Evolutionary conservation across 495 filamentous ascomycete genomes (phyloP).

Genomic region (Pseudoneurospora amorphoporcata): DNA sequence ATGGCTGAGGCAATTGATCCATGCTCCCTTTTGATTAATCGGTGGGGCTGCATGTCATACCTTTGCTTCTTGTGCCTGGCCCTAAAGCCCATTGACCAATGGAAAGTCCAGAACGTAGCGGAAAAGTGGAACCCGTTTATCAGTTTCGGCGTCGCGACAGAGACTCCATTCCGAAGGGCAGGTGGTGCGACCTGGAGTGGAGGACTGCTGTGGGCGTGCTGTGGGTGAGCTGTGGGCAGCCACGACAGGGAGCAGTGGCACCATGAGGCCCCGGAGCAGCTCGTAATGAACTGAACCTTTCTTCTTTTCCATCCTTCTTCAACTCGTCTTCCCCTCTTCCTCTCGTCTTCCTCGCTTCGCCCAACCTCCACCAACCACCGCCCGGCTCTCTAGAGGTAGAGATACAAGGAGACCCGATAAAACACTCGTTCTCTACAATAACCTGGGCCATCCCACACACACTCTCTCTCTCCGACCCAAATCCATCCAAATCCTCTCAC

Average conservation of each 20-base stretch:
- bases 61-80: not conserved
- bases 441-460: not conserved
- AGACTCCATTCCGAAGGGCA: not conserved
- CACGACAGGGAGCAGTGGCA: not conserved
- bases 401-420: not conserved
- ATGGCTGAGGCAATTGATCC: not conserved
- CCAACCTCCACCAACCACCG: not conserved
- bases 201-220: not conserved
- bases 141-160: not conserved
- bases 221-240: not conserved
- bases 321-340: not conserved
- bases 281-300: not conserved
- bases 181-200: not conserved
- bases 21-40: not conserved
- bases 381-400: not conserved
- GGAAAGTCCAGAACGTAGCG: fast-evolving
- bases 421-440: not conserved
- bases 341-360: too few relatives aligned
- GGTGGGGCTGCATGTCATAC: not conserved
- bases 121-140: not conserved
- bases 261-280: not conserved
- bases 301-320: not conserved
- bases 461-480: not conserved
- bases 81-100: not conserved
- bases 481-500: not conserved